Evolutionary conservation across 306 rosid species (phyloP).

Genomic region (Clitoria ternatea): DNA sequence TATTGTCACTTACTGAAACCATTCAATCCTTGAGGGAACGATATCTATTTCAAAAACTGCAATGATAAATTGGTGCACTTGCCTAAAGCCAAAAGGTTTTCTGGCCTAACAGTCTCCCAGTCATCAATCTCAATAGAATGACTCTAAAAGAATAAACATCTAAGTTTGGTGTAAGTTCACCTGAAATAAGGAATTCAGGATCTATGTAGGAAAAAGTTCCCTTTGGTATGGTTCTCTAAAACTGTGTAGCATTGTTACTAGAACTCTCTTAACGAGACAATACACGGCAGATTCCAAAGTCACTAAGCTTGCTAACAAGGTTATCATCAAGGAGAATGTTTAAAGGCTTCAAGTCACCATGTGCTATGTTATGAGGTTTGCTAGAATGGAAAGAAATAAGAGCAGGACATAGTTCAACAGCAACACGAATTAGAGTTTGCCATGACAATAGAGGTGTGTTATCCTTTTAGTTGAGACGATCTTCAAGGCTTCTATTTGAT

Average conservation of each 20-base stretch:
- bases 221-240: conserved; percentile 59
- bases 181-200: conserved; percentile 69
- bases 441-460: conserved; percentile 73
- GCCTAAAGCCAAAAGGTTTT: too few relatives aligned
- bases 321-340: conserved; percentile 74
- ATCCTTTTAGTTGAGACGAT: conserved; percentile 65
- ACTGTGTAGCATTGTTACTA: conserved; percentile 31
- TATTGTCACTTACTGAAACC: too few relatives aligned
- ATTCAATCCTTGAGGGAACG: too few relatives aligned
- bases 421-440: conserved; percentile 71
- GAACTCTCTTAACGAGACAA: conserved; percentile 38
- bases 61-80: too few relatives aligned
- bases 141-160: conserved; percentile 94
- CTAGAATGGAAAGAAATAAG: conserved; percentile 81
- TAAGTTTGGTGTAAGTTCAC: conserved; percentile 75
- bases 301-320: conserved; percentile 72
- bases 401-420: conserved; percentile 72
- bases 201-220: conserved; percentile 72
- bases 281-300: conserved; percentile 66
- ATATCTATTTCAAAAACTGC: too few relatives aligned
- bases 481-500: conserved; percentile 88
- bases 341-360: conserved; percentile 81
- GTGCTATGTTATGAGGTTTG: conserved; percentile 71
- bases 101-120: too few relatives aligned
- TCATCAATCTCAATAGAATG: conserved; percentile 52